These are phyloP conservation scores for Chaetomiaceae sp. DNA, from an alignment of 2,329 filamentous ascomycete species.

Conservation along the genomic window DNA sequence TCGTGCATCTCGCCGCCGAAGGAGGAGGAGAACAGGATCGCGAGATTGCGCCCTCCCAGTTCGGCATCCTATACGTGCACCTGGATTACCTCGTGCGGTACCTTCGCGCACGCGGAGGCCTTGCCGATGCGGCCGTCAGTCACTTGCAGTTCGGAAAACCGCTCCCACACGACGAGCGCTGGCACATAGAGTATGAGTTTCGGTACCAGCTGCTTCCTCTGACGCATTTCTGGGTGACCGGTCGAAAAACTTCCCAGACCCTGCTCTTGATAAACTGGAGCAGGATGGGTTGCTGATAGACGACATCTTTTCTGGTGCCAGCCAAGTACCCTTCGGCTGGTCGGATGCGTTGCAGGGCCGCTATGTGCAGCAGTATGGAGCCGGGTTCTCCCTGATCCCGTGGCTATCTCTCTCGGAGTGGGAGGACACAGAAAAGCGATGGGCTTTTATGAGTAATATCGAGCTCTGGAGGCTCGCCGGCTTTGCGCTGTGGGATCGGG, in stretches of 20 bases:
- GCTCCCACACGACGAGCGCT: not conserved
- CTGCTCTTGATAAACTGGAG: not conserved
- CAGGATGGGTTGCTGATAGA: not conserved
- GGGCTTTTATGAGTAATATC: not conserved
- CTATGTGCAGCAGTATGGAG: not conserved
- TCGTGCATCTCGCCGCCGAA: not conserved
- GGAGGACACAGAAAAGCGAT: not conserved
- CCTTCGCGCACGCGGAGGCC: not conserved
- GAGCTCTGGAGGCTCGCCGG: not conserved
- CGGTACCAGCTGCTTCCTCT: not conserved
- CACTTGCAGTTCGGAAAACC: not conserved
- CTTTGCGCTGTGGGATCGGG: slow-evolving; percentile 1
- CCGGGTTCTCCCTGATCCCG: not conserved
- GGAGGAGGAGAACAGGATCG: not conserved
- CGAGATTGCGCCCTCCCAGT: not conserved
- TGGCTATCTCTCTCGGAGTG: not conserved
- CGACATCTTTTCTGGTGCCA: not conserved
- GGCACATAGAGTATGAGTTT: not conserved
- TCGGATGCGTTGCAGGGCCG: not conserved
- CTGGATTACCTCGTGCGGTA: not conserved
- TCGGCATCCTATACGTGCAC: not conserved
- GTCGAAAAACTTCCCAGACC: not conserved
- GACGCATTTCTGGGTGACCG: not conserved
- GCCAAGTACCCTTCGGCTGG: not conserved
- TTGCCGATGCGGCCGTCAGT: not conserved